phyloP scores from a whole-genome alignment of 176 grass and related monocot species.

The Metroxylon sagu region DNA sequence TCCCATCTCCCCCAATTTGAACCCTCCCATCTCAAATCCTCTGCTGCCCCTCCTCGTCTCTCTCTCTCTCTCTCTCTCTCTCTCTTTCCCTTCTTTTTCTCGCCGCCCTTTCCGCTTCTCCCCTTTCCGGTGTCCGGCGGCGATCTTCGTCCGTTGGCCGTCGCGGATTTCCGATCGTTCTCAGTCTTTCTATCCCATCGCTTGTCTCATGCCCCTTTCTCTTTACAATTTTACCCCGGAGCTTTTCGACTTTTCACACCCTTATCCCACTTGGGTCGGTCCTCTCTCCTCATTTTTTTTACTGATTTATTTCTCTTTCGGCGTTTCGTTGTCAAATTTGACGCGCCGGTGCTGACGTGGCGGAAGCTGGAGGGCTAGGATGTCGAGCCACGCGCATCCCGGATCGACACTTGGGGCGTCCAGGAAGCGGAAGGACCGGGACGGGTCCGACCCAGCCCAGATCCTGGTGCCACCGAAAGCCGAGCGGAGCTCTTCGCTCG shows the following conservation, averaged over 20 bases:
- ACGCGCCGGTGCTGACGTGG: not conserved
- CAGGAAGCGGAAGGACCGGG: constrained; percentile 2
- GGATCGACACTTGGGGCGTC: not conserved
- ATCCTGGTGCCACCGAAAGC: not conserved
- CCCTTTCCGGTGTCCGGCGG: not conserved
- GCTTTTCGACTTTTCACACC: too few relatives aligned
- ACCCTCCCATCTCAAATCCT: not conserved
- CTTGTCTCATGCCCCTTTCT: too few relatives aligned
- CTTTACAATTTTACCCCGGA: too few relatives aligned
- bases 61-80: constrained; percentile 3
- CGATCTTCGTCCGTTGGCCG: too few relatives aligned
- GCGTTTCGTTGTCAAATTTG: constrained; percentile 19
- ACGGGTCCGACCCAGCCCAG: not conserved
- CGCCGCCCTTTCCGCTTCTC: not conserved
- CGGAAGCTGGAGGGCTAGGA: not conserved
- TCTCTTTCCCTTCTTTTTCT: not conserved
- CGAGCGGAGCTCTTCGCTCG: not conserved
- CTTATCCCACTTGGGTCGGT: too few relatives aligned
- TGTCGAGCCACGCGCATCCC: not conserved
- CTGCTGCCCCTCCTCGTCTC: not conserved
- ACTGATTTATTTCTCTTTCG: not conserved
- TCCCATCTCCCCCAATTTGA: too few relatives aligned
- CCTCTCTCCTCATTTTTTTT: too few relatives aligned
- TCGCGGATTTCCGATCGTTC: too few relatives aligned
- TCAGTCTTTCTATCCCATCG: too few relatives aligned